Base-by-base conservation (phyloP, 2,329 filamentous ascomycete species). In the Diaporthe australafricana region DNA sequence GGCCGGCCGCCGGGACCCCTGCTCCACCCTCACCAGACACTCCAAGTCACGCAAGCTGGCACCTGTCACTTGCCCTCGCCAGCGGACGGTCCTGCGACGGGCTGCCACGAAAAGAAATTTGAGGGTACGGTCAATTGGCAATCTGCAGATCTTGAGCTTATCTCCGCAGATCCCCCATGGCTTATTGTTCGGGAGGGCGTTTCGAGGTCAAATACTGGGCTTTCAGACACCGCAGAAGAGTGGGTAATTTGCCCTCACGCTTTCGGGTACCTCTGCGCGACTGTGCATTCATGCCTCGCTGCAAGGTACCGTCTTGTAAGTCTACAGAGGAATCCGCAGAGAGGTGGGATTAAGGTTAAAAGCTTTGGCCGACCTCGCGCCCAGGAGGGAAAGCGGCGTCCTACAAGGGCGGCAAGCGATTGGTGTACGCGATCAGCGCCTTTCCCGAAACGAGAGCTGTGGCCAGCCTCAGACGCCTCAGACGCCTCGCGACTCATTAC, bases 401-500 rank as follows among this genome's bases (percentile, higher is more conserved):
- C 22, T n/a, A n/a, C 14, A 25, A 32, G 25, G 56, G 38, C 50
- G 35, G 25, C 14, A 47, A 48, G 45, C 60, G 35, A 52, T 60
- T 70, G 57, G 52, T 65, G 60, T 50, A 3, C 25, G 45, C 60
- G 52, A 40, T 47, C 35, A 38, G 60, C 52, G 42, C 27, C 27
- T 27, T 66, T 48, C 35, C n/a, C 68, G 48, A 38, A 53, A 38
- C 55, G 55, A 63, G 63, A 25, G 30, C 42, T 65, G 50, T 53
- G 40, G 68, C 42, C 62, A 62, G 45, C 60, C 68, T 48, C 52
- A 62, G 45, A 35, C n/a, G n/a, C 32, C 32, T 35, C 32, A 35
- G 32, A 67, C 68, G 60, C 60, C 60, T 55, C 68, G 60, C 52
- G 68, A 67, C 38, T 57, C 60, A 22, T 65, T 65, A 38, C 60